Percentiles rank a stretch among this genome's conserved stretches.
These are phyloP conservation scores for Vitis labrusca DNA, from an alignment of 164 flowering plant species.

Conservation along the genomic window DNA sequence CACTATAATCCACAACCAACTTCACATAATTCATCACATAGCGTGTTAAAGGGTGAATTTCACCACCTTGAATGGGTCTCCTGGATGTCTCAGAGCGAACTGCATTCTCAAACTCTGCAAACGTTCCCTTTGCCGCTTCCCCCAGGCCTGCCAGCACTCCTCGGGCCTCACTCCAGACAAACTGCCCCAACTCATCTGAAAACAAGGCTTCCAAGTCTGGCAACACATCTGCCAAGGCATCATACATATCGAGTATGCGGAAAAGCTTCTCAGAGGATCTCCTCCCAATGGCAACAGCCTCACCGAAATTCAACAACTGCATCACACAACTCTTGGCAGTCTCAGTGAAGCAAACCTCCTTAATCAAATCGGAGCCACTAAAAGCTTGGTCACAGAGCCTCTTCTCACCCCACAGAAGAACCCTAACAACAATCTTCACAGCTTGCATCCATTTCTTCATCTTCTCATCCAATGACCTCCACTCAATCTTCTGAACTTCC, in stretches of 20 bases:
- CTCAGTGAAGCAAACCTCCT: slow-evolving; percentile 70
- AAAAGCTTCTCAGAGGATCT: slow-evolving; percentile 68
- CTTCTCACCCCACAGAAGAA: slow-evolving; percentile 64
- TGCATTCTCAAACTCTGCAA: slow-evolving; percentile 77
- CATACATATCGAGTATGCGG: slow-evolving; percentile 83
- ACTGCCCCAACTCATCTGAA: slow-evolving; percentile 42
- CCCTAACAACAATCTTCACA: slow-evolving; percentile 58
- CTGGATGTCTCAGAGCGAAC: slow-evolving; percentile 56
- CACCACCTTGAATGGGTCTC: slow-evolving; percentile 62
- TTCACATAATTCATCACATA: slow-evolving; percentile 88
- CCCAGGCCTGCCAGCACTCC: slow-evolving; percentile 58
- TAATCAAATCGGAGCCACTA: slow-evolving; percentile 38
- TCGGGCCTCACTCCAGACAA: slow-evolving; percentile 50
- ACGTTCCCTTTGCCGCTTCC: slow-evolving; percentile 68
- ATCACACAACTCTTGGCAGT: slow-evolving; percentile 65
- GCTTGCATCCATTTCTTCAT: slow-evolving; percentile 93
- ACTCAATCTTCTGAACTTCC: slow-evolving; percentile 82
- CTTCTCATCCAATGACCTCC: slow-evolving; percentile 78
- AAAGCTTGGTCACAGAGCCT: slow-evolving; percentile 72
- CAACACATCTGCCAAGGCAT: slow-evolving; percentile 44
- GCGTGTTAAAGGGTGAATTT: slow-evolving; percentile 72
- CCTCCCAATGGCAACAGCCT: slow-evolving; percentile 66
- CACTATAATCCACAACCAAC: slow-evolving; percentile 71
- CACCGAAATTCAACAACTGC: slow-evolving; percentile 78
- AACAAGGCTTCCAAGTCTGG: slow-evolving; percentile 53